Evolutionary conservation across 108 stramenopile genomes (phyloP).

Genomic region (Cylindrotheca fusiformis): DNA sequence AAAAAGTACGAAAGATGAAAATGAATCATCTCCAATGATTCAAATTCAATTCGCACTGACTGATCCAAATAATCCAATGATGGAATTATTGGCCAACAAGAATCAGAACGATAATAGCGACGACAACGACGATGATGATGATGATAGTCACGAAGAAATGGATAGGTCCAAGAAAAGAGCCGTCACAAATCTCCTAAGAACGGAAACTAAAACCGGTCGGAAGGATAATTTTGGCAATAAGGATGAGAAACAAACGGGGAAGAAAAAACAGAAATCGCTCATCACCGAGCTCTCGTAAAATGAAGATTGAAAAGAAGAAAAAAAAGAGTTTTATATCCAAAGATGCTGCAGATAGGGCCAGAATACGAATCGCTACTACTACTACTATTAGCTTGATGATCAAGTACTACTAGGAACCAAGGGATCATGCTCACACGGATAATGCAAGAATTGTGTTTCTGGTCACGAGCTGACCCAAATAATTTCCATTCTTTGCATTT

Average conservation of each 20-base stretch:
- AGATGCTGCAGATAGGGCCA: no score
- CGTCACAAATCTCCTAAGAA: background rate
- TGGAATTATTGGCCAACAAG: conserved; percentile 11
- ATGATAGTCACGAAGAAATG: background rate
- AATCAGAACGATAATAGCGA: conserved; percentile 9
- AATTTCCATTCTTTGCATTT: no score
- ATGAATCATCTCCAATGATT: conserved; percentile 16
- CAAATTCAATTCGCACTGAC: conserved; percentile 29
- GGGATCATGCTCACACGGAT: no score
- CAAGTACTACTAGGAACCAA: no score
- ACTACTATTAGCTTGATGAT: no score
- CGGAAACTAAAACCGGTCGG: background rate
- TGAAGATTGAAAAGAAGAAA: no score
- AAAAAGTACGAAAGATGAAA: background rate
- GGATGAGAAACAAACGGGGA: no score
- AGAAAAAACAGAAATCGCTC: conserved; percentile 11
- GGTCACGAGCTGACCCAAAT: no score
- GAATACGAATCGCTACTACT: no score
- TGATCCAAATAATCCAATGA: conserved; percentile 22
- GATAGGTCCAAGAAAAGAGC: conserved; percentile 4
- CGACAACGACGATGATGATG: conserved; percentile 1
- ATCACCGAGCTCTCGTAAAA: conserved; percentile 19
- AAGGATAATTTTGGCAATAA: no score
- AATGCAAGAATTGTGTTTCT: no score
- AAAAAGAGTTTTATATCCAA: no score